Conservation (phyloP, 192 early-diverging fungal genomes). For the Mortierella claussenii region DNA sequence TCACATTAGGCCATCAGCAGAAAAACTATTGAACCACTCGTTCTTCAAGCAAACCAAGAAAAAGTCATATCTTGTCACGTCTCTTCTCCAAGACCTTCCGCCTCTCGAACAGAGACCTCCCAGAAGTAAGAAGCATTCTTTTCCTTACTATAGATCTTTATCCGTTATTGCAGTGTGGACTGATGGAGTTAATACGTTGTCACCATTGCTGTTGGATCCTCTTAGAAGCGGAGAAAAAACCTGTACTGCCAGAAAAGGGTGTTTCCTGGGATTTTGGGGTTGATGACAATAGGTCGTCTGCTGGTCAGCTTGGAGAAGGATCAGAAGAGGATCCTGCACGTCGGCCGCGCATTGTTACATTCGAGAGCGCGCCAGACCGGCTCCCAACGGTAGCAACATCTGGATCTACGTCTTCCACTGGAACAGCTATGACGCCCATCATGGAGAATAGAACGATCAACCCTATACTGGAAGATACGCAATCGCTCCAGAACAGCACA, state of each 20-base stretch:
- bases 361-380: slow-evolving; percentile 15
- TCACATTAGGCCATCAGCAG: slow-evolving; percentile 72
- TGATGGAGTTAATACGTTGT: too few relatives aligned
- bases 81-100: slow-evolving; percentile 67
- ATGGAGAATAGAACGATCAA: slow-evolving; percentile 9
- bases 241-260: slow-evolving; percentile 54
- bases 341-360: slow-evolving; percentile 31
- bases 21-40: slow-evolving; percentile 77
- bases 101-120: slow-evolving; percentile 76
- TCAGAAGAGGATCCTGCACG: slow-evolving; percentile 1
- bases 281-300: slow-evolving; percentile 19
- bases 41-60: slow-evolving; percentile 86
- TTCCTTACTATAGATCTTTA: too few relatives aligned
- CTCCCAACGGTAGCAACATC: slow-evolving; percentile 19
- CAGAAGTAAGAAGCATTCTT: slow-evolving; percentile 59
- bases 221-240: slow-evolving; percentile 56
- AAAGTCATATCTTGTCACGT: slow-evolving; percentile 67
- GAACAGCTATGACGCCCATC: neutral
- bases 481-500: neutral
- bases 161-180: too few relatives aligned
- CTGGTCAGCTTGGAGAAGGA: neutral
- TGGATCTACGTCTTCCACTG: slow-evolving; percentile 14
- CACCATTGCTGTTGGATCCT: neutral
- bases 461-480: slow-evolving; percentile 4
- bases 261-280: slow-evolving; percentile 77